Percentiles rank a stretch among this genome's conserved stretches.
These are phyloP conservation scores for Fonsecaea nubica DNA, from an alignment of 2,329 filamentous ascomycete genomes.

Conservation along the genomic window DNA sequence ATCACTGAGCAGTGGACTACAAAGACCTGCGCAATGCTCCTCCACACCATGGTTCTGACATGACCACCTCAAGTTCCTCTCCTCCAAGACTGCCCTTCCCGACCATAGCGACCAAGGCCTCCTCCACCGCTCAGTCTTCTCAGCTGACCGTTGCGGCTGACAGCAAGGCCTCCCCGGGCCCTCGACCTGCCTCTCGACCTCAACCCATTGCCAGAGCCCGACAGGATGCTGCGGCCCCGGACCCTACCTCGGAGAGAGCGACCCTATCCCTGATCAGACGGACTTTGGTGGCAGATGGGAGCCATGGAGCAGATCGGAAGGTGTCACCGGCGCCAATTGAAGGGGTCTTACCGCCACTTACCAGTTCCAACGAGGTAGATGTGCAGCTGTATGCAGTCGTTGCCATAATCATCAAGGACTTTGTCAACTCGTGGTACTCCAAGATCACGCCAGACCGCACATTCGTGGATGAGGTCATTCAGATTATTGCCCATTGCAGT, in stretches of 20 bases:
- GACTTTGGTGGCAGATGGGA: conserved; percentile 67
- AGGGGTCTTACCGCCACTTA: conserved; percentile 85
- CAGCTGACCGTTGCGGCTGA: conserved; percentile 31
- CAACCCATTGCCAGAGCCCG: conserved; percentile 41
- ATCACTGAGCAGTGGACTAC: conserved; percentile 42
- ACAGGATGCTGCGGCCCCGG: conserved; percentile 42
- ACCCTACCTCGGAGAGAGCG: conserved; percentile 74
- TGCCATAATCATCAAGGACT: conserved; percentile 86
- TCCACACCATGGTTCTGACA: conserved; percentile 33
- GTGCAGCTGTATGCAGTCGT: conserved; percentile 91
- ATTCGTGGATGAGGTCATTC: conserved; percentile 86
- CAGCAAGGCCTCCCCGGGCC: conserved; percentile 37
- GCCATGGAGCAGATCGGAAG: conserved; percentile 58
- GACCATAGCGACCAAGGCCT: conserved; percentile 42
- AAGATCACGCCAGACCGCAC: conserved; percentile 89
- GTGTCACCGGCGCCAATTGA: conserved; percentile 73
- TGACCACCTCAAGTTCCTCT: conserved; percentile 40
- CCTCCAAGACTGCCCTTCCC: conserved; percentile 41
- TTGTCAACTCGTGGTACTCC: conserved; percentile 89
- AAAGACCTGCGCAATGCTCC: conserved; percentile 41
- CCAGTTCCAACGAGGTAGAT: conserved; percentile 92
- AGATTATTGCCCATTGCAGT: conserved; percentile 91
- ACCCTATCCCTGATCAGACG: conserved; percentile 82
- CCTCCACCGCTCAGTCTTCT: conserved; percentile 45
- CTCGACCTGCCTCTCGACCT: conserved; percentile 44